Evolutionary conservation across 805 yeast species (phyloP), one percentile per base, ranked within the genome.

Genomic region (Candida adriatica): DNA sequence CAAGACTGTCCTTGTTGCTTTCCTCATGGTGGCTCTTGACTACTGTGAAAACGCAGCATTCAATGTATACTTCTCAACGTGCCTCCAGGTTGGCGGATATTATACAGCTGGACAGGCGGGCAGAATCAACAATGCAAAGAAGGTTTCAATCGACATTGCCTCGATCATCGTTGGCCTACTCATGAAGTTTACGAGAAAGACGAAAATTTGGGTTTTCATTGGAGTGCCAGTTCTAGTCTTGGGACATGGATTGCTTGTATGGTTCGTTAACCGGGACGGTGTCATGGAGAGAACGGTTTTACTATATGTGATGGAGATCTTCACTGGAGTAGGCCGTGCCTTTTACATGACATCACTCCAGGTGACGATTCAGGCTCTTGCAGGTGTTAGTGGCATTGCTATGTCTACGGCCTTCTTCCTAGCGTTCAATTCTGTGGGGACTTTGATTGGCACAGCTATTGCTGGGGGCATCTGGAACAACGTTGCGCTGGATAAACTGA

Each of bases 331-430:
- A 14, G 55, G 52, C 10, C 42, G 53, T 39, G 58, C 48, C 22
- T 30, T 50, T 27, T 49, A 43, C 34, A 45, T 30, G 28, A 31
- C 44, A 26, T 34, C 55, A 9, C 32, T 48, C 11, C 50, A 49
- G 36, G 55, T 49, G n/a, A 42, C 35, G 8, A 32, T 51, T 15
- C 58, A 53, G 33, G 56, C 51, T 18, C 36, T 45, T 29, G 50
- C 50, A 4, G 56, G 55, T 21, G 34, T 36, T 19, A 33, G 35
- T 11, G 48, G 49, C 16, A 36, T 49, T 28, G 55, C 56, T 16
- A 51, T 53, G 50, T 47, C 54, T 4, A 51, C 56, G n/a, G 49
- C 56, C 4, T 48, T 53, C 37, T 51, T 49, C 39, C 27, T 51
- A 8, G 48, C 49, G 2, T 51, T 48, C 37, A 39, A 37, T 29